Base-by-base conservation (phyloP, 305 asterid species). In the Fraxinus sp. region DNA sequence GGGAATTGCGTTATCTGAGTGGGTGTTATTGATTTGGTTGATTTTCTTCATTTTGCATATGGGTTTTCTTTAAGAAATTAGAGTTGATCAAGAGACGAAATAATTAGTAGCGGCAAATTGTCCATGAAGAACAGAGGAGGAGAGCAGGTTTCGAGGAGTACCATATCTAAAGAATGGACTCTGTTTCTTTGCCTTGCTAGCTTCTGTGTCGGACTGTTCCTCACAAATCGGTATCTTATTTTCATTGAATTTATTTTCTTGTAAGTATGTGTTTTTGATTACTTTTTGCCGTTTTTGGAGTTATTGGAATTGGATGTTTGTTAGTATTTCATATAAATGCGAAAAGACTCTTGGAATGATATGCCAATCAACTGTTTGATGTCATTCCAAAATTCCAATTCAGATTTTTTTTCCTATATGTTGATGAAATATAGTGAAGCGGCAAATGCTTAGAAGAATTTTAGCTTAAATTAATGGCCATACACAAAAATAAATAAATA, bases 131-230 rank as follows among this genome's bases (percentile, higher is more conserved):
- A 84, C 91, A 91, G 90, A 85, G 91, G 93, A 5, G 96, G 88
- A 68, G 95, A 88, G 86, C 91, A 83, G 85, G 43, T 85, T 79
- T 88, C 97, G 76, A 89, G 91, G 84, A 91, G 87, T 78, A 80
- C 90, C 14, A 26, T 89, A 7, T 88, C 97, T 46, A 81, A 86
- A 10, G 88, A 83, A 86, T 95, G 95, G 97, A 90, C 93, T 64
- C 84, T 93, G 79, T 91, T 90, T 39, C 97, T 95, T 36, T 95
- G 98, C 82, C 85, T 95, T 66, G 88, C 89, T 73, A 86, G 98
- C 79, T 95, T 95, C 75, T 91, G 89, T 72, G 88, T 90, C 18
- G 98, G 98, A 57, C 71, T 95, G 87, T 75, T 95, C 91, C 91
- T 95, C 90, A 92, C 97, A 66, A 89, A 91, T 85, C 92, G 98